phyloP scores from a whole-genome alignment of 106 monocot genomes.

The Apostasia shenzhenica region DNA sequence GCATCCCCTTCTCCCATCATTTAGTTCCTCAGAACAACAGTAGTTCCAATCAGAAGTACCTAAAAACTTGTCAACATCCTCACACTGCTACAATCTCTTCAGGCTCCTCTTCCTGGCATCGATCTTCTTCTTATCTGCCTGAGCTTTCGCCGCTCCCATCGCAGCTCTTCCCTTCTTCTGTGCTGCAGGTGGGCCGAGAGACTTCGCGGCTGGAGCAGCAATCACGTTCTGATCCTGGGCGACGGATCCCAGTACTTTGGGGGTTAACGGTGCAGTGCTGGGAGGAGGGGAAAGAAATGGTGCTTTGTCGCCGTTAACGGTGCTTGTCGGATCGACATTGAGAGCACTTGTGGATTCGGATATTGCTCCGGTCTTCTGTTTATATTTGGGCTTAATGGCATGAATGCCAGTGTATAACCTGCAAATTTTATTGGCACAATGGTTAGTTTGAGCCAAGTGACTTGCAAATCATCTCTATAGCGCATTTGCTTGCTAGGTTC shows the following conservation, averaged over 20 bases:
- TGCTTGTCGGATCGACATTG: constrained; percentile 42
- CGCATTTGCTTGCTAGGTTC: too few species aligned
- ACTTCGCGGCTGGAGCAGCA: constrained; percentile 10
- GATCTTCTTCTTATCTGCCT: constrained; percentile 73
- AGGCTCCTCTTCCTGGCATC: constrained; percentile 94
- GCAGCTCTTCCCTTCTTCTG: constrained; percentile 29
- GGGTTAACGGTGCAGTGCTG: constrained; percentile 17
- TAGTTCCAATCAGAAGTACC: too few species aligned
- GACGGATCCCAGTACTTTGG: constrained; percentile 17
- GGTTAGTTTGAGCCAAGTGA: neutral
- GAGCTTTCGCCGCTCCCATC: constrained; percentile 25
- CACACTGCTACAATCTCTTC: constrained; percentile 57
- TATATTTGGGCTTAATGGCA: constrained; percentile 58
- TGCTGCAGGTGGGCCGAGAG: constrained; percentile 12
- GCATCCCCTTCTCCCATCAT: too few species aligned
- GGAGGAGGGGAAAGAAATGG: constrained; percentile 2
- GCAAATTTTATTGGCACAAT: neutral
- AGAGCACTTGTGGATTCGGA: constrained; percentile 63
- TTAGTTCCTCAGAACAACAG: too few species aligned
- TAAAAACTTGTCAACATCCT: neutral
- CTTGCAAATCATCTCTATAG: too few species aligned
- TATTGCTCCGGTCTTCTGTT: constrained; percentile 49
- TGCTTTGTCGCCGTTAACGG: too few species aligned
- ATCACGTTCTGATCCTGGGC: constrained; percentile 36
- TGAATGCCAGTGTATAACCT: constrained; percentile 77